Percentiles rank a stretch among this genome's conserved stretches.
These are phyloP conservation scores for Kondoa subrosea DNA, from an alignment of 768 basidiomycete genomes.

Conservation along the genomic window DNA sequence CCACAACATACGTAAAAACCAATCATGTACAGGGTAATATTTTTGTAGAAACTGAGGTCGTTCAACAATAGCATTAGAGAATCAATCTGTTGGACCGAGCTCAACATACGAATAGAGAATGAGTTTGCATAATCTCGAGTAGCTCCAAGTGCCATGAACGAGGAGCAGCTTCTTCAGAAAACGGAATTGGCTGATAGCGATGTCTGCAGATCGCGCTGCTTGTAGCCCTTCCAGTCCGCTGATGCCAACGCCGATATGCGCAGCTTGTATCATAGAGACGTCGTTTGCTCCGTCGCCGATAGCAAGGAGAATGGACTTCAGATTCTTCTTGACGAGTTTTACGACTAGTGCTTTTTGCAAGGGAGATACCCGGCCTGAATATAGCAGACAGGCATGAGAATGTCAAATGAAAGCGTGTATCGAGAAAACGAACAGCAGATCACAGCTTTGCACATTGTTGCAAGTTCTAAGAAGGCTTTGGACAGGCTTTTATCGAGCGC, in stretches of 20 bases:
- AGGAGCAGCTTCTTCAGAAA: conserved; percentile 84
- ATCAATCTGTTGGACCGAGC: not conserved
- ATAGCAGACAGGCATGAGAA: conserved; percentile 1
- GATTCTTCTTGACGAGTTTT: conserved; percentile 96
- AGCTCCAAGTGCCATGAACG: conserved; percentile 98
- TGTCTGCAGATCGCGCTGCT: conserved; percentile 92
- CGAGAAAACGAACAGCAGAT: conserved; percentile 60
- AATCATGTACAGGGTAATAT: conserved; percentile 83
- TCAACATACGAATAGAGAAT: conserved; percentile 62
- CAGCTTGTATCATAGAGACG: conserved; percentile 98
- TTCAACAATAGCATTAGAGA: not conserved
- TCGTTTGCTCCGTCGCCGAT: conserved; percentile 98
- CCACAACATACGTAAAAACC: not conserved
- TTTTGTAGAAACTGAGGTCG: conserved; percentile 57
- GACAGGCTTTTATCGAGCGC: conserved; percentile 86
- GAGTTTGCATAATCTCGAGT: conserved; percentile 79
- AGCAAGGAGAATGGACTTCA: conserved; percentile 78
- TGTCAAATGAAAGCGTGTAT: not conserved
- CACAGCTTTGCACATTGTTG: conserved; percentile 95
- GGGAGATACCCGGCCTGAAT: conserved; percentile 79
- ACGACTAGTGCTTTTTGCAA: conserved; percentile 94
- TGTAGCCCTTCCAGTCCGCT: conserved; percentile 97
- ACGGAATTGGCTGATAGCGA: conserved; percentile 84
- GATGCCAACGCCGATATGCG: conserved; percentile 92
- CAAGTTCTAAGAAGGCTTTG: conserved; percentile 77